Percentiles rank a stretch among this genome's conserved stretches.
These are phyloP conservation scores for Erigeron philadelphicus DNA, from an alignment of 140 eudicot genomes.

Conservation along the genomic window DNA sequence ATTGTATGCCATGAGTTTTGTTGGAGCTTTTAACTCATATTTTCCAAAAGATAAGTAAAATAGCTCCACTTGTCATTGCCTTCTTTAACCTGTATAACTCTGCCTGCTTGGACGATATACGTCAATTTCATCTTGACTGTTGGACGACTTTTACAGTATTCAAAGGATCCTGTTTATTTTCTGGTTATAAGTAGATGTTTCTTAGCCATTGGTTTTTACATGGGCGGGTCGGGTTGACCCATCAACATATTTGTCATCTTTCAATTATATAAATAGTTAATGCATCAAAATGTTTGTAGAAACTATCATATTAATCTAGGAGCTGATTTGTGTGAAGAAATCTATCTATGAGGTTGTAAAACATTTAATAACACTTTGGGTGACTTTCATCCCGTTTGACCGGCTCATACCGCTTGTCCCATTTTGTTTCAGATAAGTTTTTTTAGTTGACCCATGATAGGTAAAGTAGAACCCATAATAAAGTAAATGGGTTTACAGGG, in stretches of 20 bases:
- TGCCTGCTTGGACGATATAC: not conserved
- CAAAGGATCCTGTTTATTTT: not conserved
- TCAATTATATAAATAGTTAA: too few species aligned
- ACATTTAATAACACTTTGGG: not conserved
- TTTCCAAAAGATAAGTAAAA: not conserved
- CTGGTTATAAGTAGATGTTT: slow-evolving; percentile 15
- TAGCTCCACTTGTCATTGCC: not conserved
- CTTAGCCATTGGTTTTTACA: too few species aligned
- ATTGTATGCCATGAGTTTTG: not conserved
- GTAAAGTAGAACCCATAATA: not conserved
- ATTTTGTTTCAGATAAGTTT: not conserved
- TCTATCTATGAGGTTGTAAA: too few species aligned
- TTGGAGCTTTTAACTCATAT: not conserved
- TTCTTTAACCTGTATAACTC: slow-evolving; percentile 7
- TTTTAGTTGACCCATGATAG: not conserved
- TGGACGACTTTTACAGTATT: too few species aligned
- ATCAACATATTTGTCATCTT: too few species aligned
- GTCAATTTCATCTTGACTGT: too few species aligned
- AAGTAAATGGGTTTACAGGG: not conserved
- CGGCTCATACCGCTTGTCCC: not conserved
- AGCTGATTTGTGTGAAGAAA: too few species aligned
- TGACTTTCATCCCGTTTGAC: not conserved
- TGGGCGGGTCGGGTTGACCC: too few species aligned
- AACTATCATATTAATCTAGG: too few species aligned
- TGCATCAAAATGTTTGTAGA: too few species aligned